Percentiles rank a stretch among this genome's conserved stretches.
These are phyloP conservation scores for Incumbomyces lentus DNA, from an alignment of 2,329 filamentous ascomycete genomes.

Conservation along the genomic window DNA sequence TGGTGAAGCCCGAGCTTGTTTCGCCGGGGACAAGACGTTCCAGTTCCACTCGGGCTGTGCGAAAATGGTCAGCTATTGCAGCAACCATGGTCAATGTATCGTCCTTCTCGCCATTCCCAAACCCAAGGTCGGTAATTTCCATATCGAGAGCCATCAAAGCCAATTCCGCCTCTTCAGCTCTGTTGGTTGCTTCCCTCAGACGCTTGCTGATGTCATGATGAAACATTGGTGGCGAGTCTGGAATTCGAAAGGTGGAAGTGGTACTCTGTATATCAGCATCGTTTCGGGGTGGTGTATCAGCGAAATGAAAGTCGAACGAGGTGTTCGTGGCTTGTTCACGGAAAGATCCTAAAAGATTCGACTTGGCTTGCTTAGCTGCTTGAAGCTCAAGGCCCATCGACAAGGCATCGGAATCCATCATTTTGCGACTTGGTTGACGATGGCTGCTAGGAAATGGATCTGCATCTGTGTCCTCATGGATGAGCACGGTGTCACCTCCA, in stretches of 20 bases:
- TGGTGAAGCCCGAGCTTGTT: constrained; percentile 28
- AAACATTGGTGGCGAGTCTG: constrained; percentile 30
- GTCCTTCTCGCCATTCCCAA: constrained; percentile 24
- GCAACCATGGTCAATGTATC: constrained; percentile 24
- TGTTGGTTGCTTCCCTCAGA: constrained; percentile 26
- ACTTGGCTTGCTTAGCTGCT: constrained; percentile 30
- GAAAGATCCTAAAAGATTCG: constrained; percentile 31
- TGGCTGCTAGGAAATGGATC: constrained; percentile 17
- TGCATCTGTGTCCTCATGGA: constrained; percentile 18
- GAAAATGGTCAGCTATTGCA: constrained; percentile 31
- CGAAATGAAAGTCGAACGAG: constrained; percentile 15
- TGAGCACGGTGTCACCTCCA: constrained; percentile 16
- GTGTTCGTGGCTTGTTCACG: constrained; percentile 23
- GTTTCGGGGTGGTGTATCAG: constrained; percentile 17
- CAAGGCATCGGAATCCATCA: constrained; percentile 21
- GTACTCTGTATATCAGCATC: constrained; percentile 10
- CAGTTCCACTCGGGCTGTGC: constrained; percentile 33
- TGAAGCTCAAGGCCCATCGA: constrained; percentile 30
- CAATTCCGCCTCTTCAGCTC: constrained; percentile 30
- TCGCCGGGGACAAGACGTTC: constrained; percentile 36
- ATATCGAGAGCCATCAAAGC: constrained; percentile 27
- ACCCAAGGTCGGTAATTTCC: constrained; percentile 31
- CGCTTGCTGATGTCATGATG: constrained; percentile 28
- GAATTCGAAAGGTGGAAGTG: constrained; percentile 12
- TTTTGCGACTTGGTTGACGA: constrained; percentile 8